Base-by-base conservation (phyloP, 805 yeast genomes). In the Komagataella populi region DNA sequence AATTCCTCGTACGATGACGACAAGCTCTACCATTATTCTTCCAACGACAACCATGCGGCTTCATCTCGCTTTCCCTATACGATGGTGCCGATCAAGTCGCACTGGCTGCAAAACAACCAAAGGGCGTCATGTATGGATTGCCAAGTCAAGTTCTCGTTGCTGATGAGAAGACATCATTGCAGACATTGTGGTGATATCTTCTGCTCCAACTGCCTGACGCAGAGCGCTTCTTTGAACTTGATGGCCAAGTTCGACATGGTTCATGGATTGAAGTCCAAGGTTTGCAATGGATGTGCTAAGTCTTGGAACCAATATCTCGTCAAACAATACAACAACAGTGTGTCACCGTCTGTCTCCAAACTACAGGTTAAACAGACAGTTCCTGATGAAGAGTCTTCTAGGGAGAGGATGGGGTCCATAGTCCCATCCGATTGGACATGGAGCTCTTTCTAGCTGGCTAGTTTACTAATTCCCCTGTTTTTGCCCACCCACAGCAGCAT, bases 121-220 rank as follows among this genome's bases (percentile, higher is more conserved):
- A 44, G 63, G n/a, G 55, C 60, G 50, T 63, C 64, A 49, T 78
- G 83, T 60, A 62, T 51, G 5, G 55, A 53, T 10, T 68, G 72
- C 52, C 20, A 50, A 20, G 17, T 49, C 12, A 53, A 47, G 16
- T 68, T 68, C 52, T 53, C 57, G 6, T 24, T 68, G 12, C 56
- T 70, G 16, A 56, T 57, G 47, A 58, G 72, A 47, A 65, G 72
- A 50, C 81, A 76, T 58, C 81, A 76, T 57, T 76, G 81, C 56
- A 56, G 81, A 16, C 75, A 70, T 53, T 76, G 81, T 59, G 81
- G 81, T 2, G 64, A 65, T 36, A 70, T 74, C 8, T 72, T 69
- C 50, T 76, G 81, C 55, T 61, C 58, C 51, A 54, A 53, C 12
- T 68, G 72, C 53, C 24, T 45, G 23, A 54, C 54, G 24, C 52